phyloP scores from a whole-genome alignment of 2,329 filamentous ascomycete genomes.

The Colletotrichum acutatum region DNA sequence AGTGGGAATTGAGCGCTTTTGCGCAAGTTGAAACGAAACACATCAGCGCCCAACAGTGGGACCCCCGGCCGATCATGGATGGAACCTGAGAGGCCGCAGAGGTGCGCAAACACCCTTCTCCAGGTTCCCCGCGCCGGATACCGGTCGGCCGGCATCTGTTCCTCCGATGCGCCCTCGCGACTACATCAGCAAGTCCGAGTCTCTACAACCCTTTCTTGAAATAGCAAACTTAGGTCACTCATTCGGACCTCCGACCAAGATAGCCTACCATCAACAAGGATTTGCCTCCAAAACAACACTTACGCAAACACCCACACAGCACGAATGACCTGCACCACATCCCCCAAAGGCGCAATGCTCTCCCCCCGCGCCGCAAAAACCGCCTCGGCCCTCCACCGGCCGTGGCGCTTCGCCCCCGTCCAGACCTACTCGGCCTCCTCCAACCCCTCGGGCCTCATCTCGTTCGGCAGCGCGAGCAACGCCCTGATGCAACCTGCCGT shows the following conservation, averaged over 20 bases:
- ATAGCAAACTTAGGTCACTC: too few relatives aligned
- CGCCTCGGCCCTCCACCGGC: constrained; percentile 11
- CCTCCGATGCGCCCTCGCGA: neutral
- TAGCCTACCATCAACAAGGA: too few relatives aligned
- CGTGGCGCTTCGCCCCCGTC: constrained; percentile 22
- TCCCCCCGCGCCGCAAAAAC: constrained; percentile 22
- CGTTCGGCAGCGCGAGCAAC: constrained; percentile 26
- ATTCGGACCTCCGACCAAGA: too few relatives aligned
- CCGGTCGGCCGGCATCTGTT: neutral
- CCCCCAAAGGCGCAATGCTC: constrained; percentile 8
- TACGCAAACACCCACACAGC: neutral
- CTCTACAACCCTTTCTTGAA: neutral
- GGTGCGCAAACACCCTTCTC: neutral
- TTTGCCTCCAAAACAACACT: too few relatives aligned
- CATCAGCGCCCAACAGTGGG: neutral
- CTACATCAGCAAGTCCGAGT: neutral
- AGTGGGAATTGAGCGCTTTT: constrained; percentile 6
- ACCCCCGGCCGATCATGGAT: neutral
- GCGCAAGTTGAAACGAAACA: constrained; percentile 3
- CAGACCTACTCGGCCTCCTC: constrained; percentile 12
- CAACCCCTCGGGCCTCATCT: constrained; percentile 27
- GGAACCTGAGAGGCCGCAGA: neutral
- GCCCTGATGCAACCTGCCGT: constrained; percentile 9
- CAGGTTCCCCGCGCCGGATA: neutral
- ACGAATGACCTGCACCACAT: neutral